Evolutionary conservation across 2,329 filamentous ascomycete species (phyloP), one percentile per base, ranked within the genome.

Genomic region (Apiospora sp.): DNA sequence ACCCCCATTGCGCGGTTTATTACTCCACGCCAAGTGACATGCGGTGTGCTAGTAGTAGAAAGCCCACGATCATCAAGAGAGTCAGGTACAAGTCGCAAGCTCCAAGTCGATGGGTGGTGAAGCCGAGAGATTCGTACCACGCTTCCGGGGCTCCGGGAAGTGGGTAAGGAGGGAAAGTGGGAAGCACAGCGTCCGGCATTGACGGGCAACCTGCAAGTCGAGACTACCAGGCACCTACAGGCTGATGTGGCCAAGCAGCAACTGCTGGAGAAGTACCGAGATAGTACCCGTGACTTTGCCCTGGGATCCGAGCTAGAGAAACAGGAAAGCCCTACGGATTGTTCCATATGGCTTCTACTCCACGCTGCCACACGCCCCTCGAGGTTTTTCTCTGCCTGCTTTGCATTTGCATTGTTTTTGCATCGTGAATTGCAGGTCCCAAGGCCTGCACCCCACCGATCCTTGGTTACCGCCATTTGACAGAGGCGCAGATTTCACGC

Each of bases 341-440:
- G 68, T 70, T 70, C 68, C 68, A 70, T 69, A 49, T 43, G 43
- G 46, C 68, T 70, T 70, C 68, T 51, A 58, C 68, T 70, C 68
- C 68, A 70, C 68, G 46, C 48, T 49, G 46, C 44, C 48, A 46
- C 68, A 30, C 30, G 13, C 48, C 48, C 68, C 48, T 70, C 58
- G 34, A 64, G 22, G 19, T 64, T 41, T 41, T 54, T 64, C 37
- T 64, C 58, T 64, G 19, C 22, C 37, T 69, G 30, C 68, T 46
- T 69, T 49, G 41, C 44, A 46, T 41, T 30, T 48, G 44, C 68
- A 34, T 69, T 46, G 30, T 16, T 51, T 69, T 54, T 46, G 68
- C 68, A 51, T 70, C 68, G 48, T 58, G 46, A 41, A 64, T n/a
- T 41, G 58, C 34, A 64, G 27, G 58, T 10, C 54, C 30, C 30